Conservation (phyloP, 176 grass and related monocot genomes). For the Echinochloa phyllopogon region DNA sequence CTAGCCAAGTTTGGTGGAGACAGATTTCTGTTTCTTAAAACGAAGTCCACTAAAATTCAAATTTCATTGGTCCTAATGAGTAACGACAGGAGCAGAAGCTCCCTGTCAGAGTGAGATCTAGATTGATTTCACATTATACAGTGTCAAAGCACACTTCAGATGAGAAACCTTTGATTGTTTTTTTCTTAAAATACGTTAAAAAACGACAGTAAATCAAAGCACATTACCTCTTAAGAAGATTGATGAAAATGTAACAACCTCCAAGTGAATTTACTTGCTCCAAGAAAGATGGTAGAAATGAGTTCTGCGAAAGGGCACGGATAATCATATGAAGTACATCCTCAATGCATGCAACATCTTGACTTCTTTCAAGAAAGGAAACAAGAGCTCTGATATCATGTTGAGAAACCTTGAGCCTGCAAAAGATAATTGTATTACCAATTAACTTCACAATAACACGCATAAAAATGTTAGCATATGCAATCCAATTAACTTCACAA, state of each 20-base stretch:
- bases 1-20: conserved; percentile 20
- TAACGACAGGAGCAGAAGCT: conserved; percentile 30
- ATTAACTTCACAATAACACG: conserved; percentile 16
- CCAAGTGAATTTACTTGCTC: conserved; percentile 89
- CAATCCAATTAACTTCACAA: conserved; percentile 23
- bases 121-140: conserved; percentile 49
- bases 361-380: conserved; percentile 94
- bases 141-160: conserved; percentile 41
- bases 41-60: conserved; percentile 11
- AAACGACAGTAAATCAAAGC: background rate
- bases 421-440: conserved; percentile 38
- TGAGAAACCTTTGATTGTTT: background rate
- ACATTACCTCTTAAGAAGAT: conserved; percentile 91
- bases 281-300: conserved; percentile 75
- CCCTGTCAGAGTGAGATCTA: conserved; percentile 42
- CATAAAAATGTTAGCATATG: conserved; percentile 9
- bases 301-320: conserved; percentile 77
- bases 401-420: conserved; percentile 79
- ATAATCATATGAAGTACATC: conserved; percentile 95
- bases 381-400: conserved; percentile 87
- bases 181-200: background rate
- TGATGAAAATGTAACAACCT: conserved; percentile 89
- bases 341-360: conserved; percentile 94
- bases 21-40: conserved; percentile 18
- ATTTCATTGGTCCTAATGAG: background rate